Evolutionary conservation across 345 rosid genomes (phyloP), one percentile per base, ranked within the genome.

Genomic region (Moricandia moricandioides): DNA sequence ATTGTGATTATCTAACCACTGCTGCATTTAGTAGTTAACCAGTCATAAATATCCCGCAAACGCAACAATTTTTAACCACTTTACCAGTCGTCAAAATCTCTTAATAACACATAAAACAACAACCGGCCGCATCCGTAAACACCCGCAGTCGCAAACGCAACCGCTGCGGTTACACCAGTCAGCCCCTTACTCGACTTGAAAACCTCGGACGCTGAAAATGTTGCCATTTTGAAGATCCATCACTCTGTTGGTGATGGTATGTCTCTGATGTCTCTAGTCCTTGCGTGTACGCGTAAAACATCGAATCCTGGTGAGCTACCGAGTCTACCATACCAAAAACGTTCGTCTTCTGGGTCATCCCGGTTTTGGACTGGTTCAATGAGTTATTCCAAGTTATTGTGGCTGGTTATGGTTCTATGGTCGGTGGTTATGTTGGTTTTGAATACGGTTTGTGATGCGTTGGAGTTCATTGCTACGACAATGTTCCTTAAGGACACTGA

Each of bases 121-220:
- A n/a, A n/a, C n/a, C n/a, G n/a, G n/a, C n/a, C n/a, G n/a, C n/a
- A n/a, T n/a, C n/a, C n/a, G n/a, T n/a, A n/a, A n/a, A n/a, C n/a
- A n/a, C n/a, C n/a, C n/a, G n/a, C n/a, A n/a, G n/a, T n/a, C n/a
- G n/a, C n/a, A n/a, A n/a, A n/a, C n/a, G n/a, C n/a, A n/a, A n/a
- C n/a, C n/a, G n/a, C n/a, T n/a, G n/a, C n/a, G n/a, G n/a, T n/a
- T n/a, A n/a, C n/a, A n/a, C n/a, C n/a, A n/a, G n/a, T n/a, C n/a
- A n/a, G n/a, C n/a, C n/a, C n/a, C n/a, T n/a, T 93, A 55, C 88
- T 93, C 26, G 87, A 93, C 57, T 56, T 89, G 4, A 85, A 70
- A 75, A 90, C 92, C 12, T 76, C 84, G 0, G 88, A 91, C 9
- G 93, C 98, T 1, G 88, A 88, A 78, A 83, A 91, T 2, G 37